phyloP scores from a whole-genome alignment of 2,329 filamentous ascomycete species.

The Graphilbum ipis-grandicollis region DNA sequence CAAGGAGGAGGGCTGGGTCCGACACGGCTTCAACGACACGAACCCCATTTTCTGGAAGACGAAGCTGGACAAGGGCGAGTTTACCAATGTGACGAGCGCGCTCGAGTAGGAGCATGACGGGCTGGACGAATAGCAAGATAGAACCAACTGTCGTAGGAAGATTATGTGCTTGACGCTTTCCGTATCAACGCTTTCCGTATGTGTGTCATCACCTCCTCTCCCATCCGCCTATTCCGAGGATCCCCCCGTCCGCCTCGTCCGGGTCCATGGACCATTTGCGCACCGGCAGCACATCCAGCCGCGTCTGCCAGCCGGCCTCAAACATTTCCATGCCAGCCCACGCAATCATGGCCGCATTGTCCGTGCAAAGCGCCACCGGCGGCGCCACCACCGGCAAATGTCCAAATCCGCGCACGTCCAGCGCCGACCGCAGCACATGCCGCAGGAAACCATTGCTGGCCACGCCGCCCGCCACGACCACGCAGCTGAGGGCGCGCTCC shows the following conservation, averaged over 20 bases:
- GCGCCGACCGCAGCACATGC: slow-evolving; percentile 36
- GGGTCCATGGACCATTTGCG: slow-evolving; percentile 62
- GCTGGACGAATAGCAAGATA: too few relatives aligned
- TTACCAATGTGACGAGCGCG: slow-evolving; percentile 79
- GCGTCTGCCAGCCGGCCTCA: slow-evolving; percentile 52
- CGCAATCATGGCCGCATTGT: slow-evolving; percentile 95
- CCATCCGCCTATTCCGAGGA: slow-evolving; percentile 42
- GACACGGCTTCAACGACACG: slow-evolving; percentile 95
- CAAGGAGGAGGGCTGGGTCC: slow-evolving; percentile 97
- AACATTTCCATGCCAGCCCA: slow-evolving; percentile 93
- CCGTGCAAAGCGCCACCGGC: slow-evolving; percentile 65
- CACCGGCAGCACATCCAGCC: slow-evolving; percentile 39
- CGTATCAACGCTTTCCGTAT: too few relatives aligned
- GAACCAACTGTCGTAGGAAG: too few relatives aligned
- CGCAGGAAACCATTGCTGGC: slow-evolving; percentile 70
- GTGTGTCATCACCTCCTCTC: neutral
- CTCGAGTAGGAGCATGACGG: slow-evolving; percentile 30
- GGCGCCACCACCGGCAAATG: slow-evolving; percentile 52
- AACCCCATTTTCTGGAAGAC: slow-evolving; percentile 99
- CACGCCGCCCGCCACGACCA: slow-evolving; percentile 83
- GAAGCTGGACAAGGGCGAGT: slow-evolving; percentile 96
- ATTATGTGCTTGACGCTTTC: too few relatives aligned
- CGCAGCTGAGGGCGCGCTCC: slow-evolving; percentile 5
- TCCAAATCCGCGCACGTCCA: slow-evolving; percentile 50
- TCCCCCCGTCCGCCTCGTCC: slow-evolving; percentile 40